Conservation (phyloP, 176 grass and related monocot species). For the Oryza longistaminata region DNA sequence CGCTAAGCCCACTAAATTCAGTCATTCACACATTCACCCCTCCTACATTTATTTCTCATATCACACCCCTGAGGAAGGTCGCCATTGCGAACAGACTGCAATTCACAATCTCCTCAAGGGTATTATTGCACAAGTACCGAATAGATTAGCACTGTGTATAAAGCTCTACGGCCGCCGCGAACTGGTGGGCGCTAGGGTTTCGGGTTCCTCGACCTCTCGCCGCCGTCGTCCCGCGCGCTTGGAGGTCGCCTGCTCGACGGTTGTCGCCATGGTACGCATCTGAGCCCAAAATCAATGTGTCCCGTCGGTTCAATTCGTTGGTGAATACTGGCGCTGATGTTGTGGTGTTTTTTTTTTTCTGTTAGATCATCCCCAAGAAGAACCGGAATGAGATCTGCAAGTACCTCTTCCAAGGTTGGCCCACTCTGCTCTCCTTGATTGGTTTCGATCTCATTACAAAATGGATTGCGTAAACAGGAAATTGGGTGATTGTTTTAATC, state of each 20-base stretch:
- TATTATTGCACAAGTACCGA: neutral
- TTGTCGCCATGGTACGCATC: slow-evolving; percentile 41
- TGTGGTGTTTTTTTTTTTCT: neutral
- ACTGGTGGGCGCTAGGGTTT: slow-evolving; percentile 37
- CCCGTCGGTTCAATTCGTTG: too few relatives aligned
- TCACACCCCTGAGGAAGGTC: neutral
- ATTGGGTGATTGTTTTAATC: slow-evolving; percentile 10
- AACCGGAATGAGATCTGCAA: slow-evolving; percentile 88
- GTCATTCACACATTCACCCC: neutral
- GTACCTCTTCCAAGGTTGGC: slow-evolving; percentile 71
- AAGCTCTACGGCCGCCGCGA: neutral
- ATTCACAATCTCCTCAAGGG: neutral
- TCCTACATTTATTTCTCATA: neutral
- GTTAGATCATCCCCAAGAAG: slow-evolving; percentile 87
- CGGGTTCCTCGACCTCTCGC: neutral
- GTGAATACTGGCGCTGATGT: neutral
- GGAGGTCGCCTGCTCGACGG: neutral
- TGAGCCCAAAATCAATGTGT: neutral
- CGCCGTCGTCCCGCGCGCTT: slow-evolving; percentile 3
- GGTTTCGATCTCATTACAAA: neutral
- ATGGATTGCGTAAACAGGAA: slow-evolving; percentile 20
- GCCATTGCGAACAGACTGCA: neutral
- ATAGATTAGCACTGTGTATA: neutral
- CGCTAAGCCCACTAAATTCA: neutral
- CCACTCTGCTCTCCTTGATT: neutral